These are phyloP conservation scores for Lathyrus oleraceus DNA, from an alignment of 306 rosid species.

Conservation along the genomic window DNA sequence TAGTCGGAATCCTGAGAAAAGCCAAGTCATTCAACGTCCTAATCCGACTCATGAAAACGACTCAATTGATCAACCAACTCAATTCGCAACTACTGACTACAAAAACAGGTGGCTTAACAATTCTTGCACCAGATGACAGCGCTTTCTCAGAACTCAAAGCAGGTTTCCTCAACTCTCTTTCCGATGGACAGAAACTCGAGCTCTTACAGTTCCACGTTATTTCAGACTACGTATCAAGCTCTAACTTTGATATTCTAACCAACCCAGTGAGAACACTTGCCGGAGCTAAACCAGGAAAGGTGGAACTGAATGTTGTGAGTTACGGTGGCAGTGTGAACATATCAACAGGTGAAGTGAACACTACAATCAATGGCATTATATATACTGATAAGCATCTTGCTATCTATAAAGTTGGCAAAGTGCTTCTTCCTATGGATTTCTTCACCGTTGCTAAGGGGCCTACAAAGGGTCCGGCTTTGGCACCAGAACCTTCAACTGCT, in stretches of 20 bases:
- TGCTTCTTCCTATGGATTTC: constrained; percentile 59
- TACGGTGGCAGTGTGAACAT: constrained; percentile 64
- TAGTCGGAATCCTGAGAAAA: constrained; percentile 52
- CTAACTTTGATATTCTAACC: constrained; percentile 66
- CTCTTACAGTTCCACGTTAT: constrained; percentile 62
- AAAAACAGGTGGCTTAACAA: constrained; percentile 53
- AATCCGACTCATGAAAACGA: constrained; percentile 60
- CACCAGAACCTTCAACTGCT: constrained; percentile 32
- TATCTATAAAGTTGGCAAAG: constrained; percentile 59
- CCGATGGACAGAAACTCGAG: constrained; percentile 56
- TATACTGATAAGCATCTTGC: constrained; percentile 64
- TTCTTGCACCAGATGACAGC: constrained; percentile 57
- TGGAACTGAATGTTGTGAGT: constrained; percentile 57
- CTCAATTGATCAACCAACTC: constrained; percentile 62
- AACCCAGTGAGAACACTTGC: constrained; percentile 71
- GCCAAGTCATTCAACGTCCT: constrained; percentile 53
- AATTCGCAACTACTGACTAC: constrained; percentile 52
- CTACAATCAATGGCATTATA: constrained; percentile 56
- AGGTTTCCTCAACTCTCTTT: constrained; percentile 61
- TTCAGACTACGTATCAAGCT: constrained; percentile 48
- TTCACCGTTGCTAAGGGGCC: constrained; percentile 48
- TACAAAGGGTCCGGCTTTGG: constrained; percentile 36
- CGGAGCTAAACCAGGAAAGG: constrained; percentile 50
- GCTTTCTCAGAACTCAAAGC: constrained; percentile 61
- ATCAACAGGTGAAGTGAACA: constrained; percentile 62